Conservation (phyloP, 768 basidiomycete species). For the Daedalea quercina region DNA sequence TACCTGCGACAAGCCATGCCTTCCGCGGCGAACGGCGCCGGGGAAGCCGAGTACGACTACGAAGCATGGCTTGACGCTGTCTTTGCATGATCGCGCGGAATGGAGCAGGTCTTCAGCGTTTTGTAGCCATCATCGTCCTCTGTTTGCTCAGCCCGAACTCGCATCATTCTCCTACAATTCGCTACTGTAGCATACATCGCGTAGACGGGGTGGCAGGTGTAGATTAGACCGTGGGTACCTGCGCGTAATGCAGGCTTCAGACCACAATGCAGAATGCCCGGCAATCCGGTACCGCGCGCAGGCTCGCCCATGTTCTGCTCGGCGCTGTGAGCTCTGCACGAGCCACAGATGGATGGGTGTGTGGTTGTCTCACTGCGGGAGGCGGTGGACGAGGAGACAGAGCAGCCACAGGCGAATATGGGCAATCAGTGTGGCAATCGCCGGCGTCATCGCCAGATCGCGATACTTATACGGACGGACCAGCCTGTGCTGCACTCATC, state of each 20-base stretch:
- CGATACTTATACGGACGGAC: slow-evolving; percentile 17
- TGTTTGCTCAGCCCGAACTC: too few species aligned
- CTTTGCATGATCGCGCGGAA: slow-evolving; percentile 40
- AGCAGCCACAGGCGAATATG: not conserved
- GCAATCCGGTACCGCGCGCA: too few species aligned
- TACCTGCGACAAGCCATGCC: slow-evolving; percentile 87
- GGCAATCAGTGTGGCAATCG: slow-evolving; percentile 21
- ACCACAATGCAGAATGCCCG: not conserved
- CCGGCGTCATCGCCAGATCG: slow-evolving; percentile 19
- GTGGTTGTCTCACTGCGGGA: not conserved
- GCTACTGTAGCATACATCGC: not conserved
- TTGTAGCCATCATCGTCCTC: too few species aligned
- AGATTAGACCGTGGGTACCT: not conserved
- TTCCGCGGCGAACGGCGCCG: slow-evolving; percentile 37
- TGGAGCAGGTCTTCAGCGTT: not conserved
- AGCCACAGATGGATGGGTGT: not conserved
- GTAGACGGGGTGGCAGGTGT: not conserved
- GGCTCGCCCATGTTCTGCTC: too few species aligned
- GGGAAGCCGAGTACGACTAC: slow-evolving; percentile 73
- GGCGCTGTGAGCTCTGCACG: not conserved
- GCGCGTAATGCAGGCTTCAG: not conserved
- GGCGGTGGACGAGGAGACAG: not conserved
- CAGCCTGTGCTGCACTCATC: slow-evolving; percentile 4
- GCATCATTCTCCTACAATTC: too few species aligned
- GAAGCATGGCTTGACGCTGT: slow-evolving; percentile 78